Evolutionary conservation across 176 grass and related monocot genomes (phyloP), one percentile per base, ranked within the genome.

Genomic region (Puccinellia tenuiflora): DNA sequence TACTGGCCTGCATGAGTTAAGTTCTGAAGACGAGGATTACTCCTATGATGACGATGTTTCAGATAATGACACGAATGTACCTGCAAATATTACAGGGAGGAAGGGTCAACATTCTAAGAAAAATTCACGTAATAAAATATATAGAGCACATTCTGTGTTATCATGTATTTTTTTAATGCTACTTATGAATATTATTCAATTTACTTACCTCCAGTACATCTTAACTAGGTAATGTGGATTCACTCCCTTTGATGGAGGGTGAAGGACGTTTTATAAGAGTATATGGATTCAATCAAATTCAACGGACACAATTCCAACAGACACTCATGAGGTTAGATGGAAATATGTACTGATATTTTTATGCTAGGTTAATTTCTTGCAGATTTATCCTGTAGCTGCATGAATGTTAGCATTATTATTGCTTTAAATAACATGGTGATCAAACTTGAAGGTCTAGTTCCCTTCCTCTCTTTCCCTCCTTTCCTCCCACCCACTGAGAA

Each of bases 1-100:
- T 75, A 78, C 87, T 72, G 88, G 88, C 50, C 33, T 90, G 76
- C 92, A 90, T 83, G 96, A 98, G 25, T 77, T 91, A 74, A 96
- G 91, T 79, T 90, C 91, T 67, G 97, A 96, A 83, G 97, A 99
- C 4, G 97, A 99, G 57, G 97, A 99, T 91, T 99, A 96, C 56
- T 89, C 88, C 62, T 85, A 88, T 71, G 93, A 94, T 70, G 97
- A 94, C 46, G 97, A 99, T 31, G 65, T 91, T 42, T 94, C 91
- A 21, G 97, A 99, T 81, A 90, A 89, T 61, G 97, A 99, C 69
- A 75, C 89, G 28, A 85, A 39, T 81, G 48, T 88, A 83, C 89
- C 84, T 80, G 91, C 70, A 66, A 90, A 74, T 88, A 39, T 89
- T 71, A 34, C 89, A 67, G 83, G 81, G 59, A 89, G 79, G 82